Base-by-base conservation (phyloP, 164 flowering plant species). In the Sedum album region DNA sequence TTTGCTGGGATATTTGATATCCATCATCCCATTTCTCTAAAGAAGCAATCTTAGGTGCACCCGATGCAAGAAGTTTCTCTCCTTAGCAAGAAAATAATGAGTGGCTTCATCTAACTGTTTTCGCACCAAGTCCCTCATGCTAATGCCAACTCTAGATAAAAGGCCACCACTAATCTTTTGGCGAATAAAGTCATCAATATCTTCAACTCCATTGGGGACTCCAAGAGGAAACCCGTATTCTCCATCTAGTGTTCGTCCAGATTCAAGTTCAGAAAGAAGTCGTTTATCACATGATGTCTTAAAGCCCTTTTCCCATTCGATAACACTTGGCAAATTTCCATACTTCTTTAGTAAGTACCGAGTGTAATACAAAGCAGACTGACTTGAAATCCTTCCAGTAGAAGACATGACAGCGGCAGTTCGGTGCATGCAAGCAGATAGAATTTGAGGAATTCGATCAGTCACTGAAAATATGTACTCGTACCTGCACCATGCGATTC, bases 111-210 rank as follows among this genome's bases (percentile, higher is more conserved):
- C 97, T 68, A 86, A 65, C 70, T 82, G 80, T 41, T 81, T 80
- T 68, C 84, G 88, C 73, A 95, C 97, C 18, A 85, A 71, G 10
- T 95, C 97, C 78, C 88, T 82, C 99, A 95, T 92, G 78, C 73
- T 80, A 67, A 79, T 73, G 42, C 85, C 93, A 33, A 83, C 89
- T 81, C 98, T 87, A 26, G 97, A 83, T 33, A 82, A 67, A 70
- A 94, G 77, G 13, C 69, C 76, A 61, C 82, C 77, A 68, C 75
- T 77, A 31, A 95, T 79, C 78, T 92, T 95, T 75, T 90, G 94
- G 64, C 94, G 97, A 65, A 84, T 73, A 71, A 79, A 86, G 67
- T 89, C 95, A 82, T 95, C 99, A 70, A 71, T 81, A 80, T 95
- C 89, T 65, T 90, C 95, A 64, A 84, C 81, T 64, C 97, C 99